A percentile compares a stretch with the other conserved stretches of the same genome.
phyloP scores from a whole-genome alignment of 306 rosid species.

The Glycine soja region DNA sequence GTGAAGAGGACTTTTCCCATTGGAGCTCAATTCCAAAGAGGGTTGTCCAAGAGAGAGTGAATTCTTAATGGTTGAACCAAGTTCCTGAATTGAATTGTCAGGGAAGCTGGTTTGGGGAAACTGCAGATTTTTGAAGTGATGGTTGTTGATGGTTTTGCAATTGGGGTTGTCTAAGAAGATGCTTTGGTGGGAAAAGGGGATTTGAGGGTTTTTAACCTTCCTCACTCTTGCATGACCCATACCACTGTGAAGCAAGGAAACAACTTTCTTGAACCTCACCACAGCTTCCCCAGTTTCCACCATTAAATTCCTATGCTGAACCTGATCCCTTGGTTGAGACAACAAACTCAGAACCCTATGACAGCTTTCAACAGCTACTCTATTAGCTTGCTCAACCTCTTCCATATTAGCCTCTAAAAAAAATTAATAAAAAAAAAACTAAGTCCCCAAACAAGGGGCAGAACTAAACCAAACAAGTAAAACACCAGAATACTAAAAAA shows the following conservation, averaged over 20 bases:
- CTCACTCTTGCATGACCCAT: constrained; percentile 90
- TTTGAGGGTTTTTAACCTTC: constrained; percentile 61
- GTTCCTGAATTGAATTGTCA: constrained; percentile 67
- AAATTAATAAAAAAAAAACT: background rate
- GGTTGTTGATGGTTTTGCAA: constrained; percentile 49
- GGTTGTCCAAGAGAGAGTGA: constrained; percentile 67
- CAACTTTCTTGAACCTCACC: constrained; percentile 85
- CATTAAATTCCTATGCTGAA: constrained; percentile 63
- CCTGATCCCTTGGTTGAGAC: constrained; percentile 76
- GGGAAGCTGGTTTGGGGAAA: constrained; percentile 59
- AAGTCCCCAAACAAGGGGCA: constrained; percentile 39
- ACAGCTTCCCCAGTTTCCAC: constrained; percentile 90
- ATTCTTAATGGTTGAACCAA: constrained; percentile 54
- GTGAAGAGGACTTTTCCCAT: constrained; percentile 75
- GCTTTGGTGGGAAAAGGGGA: constrained; percentile 67
- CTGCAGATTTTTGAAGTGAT: constrained; percentile 53
- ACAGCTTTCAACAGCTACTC: constrained; percentile 82
- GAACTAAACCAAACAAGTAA: constrained; percentile 39
- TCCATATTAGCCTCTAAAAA: constrained; percentile 61
- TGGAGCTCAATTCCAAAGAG: constrained; percentile 72
- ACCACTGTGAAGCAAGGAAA: constrained; percentile 74
- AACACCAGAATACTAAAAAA: constrained; percentile 44
- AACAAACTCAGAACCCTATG: constrained; percentile 73
- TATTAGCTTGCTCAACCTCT: constrained; percentile 85
- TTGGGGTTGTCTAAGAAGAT: constrained; percentile 75